These are phyloP conservation scores for Camillea tinctor DNA, from an alignment of 2,329 filamentous ascomycete species.

Conservation along the genomic window DNA sequence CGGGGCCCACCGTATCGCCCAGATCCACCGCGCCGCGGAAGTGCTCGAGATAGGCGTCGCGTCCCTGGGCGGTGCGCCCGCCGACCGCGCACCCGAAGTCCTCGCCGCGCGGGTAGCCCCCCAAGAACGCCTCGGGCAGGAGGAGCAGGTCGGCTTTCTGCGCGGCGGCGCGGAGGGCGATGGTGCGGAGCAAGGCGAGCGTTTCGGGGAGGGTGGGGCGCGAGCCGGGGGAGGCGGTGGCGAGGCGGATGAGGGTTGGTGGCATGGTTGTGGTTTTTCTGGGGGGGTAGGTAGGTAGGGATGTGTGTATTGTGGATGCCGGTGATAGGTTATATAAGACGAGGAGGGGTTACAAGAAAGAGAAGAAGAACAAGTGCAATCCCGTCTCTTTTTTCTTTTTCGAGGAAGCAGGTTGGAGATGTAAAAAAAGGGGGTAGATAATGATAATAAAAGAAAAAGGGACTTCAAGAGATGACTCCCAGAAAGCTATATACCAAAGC, in stretches of 20 bases:
- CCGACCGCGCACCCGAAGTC: conserved; percentile 76
- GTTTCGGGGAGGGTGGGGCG: conserved; percentile 55
- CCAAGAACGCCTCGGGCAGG: conserved; percentile 89
- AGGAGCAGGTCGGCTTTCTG: conserved; percentile 66
- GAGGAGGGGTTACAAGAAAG: too few relatives aligned
- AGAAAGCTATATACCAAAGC: too few relatives aligned
- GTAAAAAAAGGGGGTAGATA: too few relatives aligned
- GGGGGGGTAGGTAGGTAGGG: too few relatives aligned
- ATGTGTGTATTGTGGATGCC: too few relatives aligned
- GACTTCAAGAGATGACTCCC: too few relatives aligned
- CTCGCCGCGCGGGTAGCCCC: conserved; percentile 83
- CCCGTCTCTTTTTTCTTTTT: too few relatives aligned
- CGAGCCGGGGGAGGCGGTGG: conserved; percentile 55
- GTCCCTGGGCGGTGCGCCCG: conserved; percentile 64
- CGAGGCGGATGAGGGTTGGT: conserved; percentile 45
- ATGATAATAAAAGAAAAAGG: too few relatives aligned
- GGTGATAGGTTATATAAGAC: too few relatives aligned
- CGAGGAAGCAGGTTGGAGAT: too few relatives aligned
- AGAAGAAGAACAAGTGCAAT: too few relatives aligned
- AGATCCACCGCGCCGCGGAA: conserved; percentile 79
- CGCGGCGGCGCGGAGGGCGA: conserved; percentile 62
- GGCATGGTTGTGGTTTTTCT: conserved; percentile 8
- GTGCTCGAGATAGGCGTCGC: conserved; percentile 81
- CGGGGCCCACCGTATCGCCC: conserved; percentile 67
- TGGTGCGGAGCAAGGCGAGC: conserved; percentile 61